A percentile compares a stretch with the other conserved stretches of the same genome.
Conservation (phyloP, 495 filamentous ascomycete genomes). For the Xylaria grammica region DNA sequence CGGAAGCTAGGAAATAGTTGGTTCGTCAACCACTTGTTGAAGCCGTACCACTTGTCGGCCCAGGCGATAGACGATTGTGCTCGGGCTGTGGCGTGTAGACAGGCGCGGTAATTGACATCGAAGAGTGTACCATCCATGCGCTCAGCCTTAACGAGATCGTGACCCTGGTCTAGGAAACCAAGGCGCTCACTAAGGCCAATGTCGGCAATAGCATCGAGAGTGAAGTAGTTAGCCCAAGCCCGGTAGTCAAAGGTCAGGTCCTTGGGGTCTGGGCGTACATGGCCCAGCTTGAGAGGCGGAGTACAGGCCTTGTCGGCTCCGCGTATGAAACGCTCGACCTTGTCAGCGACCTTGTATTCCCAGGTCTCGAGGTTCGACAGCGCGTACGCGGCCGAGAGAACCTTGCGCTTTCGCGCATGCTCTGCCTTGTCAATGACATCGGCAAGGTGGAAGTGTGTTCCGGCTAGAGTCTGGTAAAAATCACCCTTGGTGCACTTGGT, state of each 20-base stretch:
- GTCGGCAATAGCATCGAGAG: constrained; percentile 58
- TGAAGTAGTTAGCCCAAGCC: constrained; percentile 50
- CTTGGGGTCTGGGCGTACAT: constrained; percentile 31
- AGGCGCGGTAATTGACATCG: constrained; percentile 47
- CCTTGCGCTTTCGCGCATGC: constrained; percentile 46
- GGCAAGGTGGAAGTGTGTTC: constrained; percentile 37
- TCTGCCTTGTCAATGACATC: constrained; percentile 37
- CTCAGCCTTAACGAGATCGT: constrained; percentile 49
- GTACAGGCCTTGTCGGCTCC: constrained; percentile 42
- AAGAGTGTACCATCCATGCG: constrained; percentile 48
- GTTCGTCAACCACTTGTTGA: constrained; percentile 17
- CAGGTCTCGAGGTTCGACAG: constrained; percentile 60
- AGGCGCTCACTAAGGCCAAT: constrained; percentile 58
- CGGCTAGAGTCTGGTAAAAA: constrained; percentile 48
- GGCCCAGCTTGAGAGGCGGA: constrained; percentile 26
- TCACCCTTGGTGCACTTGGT: constrained; percentile 57
- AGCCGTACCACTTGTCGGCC: constrained; percentile 48
- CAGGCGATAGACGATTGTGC: constrained; percentile 50
- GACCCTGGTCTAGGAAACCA: constrained; percentile 56
- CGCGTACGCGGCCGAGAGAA: constrained; percentile 58
- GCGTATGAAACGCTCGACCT: constrained; percentile 47
- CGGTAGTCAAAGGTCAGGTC: constrained; percentile 48
- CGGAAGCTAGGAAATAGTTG: constrained; percentile 24
- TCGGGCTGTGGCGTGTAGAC: constrained; percentile 53
- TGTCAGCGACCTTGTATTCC: constrained; percentile 63